A percentile compares a stretch with the other conserved stretches of the same genome.
These are phyloP conservation scores for Favolaschia claudopus DNA, from an alignment of 768 basidiomycete species.

Conservation along the genomic window DNA sequence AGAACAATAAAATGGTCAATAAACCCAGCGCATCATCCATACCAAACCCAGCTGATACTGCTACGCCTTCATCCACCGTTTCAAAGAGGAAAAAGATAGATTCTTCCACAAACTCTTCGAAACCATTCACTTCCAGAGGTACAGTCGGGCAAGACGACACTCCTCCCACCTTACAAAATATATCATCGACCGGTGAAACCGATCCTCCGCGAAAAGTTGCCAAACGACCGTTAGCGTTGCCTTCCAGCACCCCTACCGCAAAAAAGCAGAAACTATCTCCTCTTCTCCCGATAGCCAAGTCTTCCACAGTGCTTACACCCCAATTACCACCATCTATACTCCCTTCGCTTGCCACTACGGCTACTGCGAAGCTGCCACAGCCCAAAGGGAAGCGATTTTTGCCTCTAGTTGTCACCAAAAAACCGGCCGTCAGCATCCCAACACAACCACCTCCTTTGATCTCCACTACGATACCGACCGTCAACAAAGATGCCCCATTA, in stretches of 20 bases:
- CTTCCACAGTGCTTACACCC: too few species aligned
- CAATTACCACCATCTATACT: too few species aligned
- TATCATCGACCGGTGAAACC: too few species aligned
- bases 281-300: background rate
- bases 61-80: background rate
- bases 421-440: conserved; percentile 16
- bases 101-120: too few species aligned
- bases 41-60: too few species aligned
- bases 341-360: too few species aligned
- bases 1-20: too few species aligned
- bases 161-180: too few species aligned
- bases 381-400: conserved; percentile 37
- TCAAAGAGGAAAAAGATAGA: conserved; percentile 4
- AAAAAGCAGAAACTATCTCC: conserved; percentile 19
- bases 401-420: conserved; percentile 36
- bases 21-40: too few species aligned
- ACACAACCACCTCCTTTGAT: background rate
- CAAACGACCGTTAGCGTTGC: conserved; percentile 75
- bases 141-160: too few species aligned
- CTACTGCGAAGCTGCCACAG: background rate
- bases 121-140: too few species aligned
- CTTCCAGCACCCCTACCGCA: conserved; percentile 32
- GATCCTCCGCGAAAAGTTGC: conserved; percentile 56
- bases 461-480: background rate
- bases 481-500: background rate